Base-by-base conservation (phyloP, 208 protist genomes). In the Vickermania ingenoplastis region DNA sequence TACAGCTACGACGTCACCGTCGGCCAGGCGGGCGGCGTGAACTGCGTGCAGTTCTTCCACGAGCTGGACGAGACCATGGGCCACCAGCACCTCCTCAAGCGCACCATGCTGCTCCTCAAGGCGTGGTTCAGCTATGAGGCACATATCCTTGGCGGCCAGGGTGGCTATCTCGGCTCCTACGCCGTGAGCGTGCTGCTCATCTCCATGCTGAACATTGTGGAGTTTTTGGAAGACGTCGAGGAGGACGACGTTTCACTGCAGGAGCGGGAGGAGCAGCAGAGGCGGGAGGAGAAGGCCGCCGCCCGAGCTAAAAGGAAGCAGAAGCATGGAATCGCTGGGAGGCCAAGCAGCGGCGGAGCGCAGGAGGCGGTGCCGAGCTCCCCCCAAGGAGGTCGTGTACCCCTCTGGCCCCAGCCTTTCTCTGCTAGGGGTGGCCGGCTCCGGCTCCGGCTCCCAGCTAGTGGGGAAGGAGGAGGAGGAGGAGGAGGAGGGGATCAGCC, bases 61-160 rank as follows among this genome's bases (percentile, higher is more conserved):
- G 77, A 95, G 58, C 76, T 96, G 64, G 89, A 97, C 63, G 69
- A 70, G 22, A 66, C 59, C 5, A 81, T 97, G 28, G 89, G 89
- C 5, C 65, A 72, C 29, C 52, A 83, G 29, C 89, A 95, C 65
- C 62, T 97, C 41, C 75, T 97, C 29, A 96, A 97, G 80, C 73
- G 87, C 22, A 91, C 87, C 13, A 67, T 96, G 30, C 63, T 97
- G 49, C 63, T 97, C 22, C 61, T 96, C 22, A 97, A 96, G 70
- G 70, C 83, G 53, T 97, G 92, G 91, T 87, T 77, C 65, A 79
- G 70, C 66, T 97, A 95, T 66, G 91, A 97, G 66, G 79, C 83
- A 0, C 83, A 90, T 61, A 73, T 95, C n/a, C 74, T 97, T 11
- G 89, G 89, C 54, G 82, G 85, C 7, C 83, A 95, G 58, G 83